Percentiles rank a stretch among this genome's conserved stretches.
Evolutionary conservation across 805 yeast genomes (phyloP).

Genomic region (Brettanomyces sp.): DNA sequence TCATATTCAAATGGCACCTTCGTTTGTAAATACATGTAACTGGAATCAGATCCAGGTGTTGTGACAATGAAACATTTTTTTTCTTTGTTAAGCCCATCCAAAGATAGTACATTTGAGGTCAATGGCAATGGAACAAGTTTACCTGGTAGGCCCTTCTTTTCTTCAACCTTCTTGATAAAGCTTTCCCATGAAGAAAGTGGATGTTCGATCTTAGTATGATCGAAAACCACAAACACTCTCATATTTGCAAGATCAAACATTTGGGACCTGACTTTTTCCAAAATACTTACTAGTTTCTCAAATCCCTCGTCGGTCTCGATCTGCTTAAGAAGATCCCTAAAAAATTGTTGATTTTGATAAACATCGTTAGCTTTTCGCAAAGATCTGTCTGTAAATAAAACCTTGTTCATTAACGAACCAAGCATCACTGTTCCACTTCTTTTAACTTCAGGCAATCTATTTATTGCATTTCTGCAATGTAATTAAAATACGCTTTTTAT

Average conservation of each 20-base stretch:
- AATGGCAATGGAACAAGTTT: constrained; percentile 34
- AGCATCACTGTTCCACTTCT: constrained; percentile 59
- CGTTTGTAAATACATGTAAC: constrained; percentile 54
- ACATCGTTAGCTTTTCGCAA: constrained; percentile 58
- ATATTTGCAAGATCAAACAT: constrained; percentile 51
- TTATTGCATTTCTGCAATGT: constrained; percentile 51
- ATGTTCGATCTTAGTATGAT: constrained; percentile 36
- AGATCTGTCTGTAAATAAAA: constrained; percentile 47
- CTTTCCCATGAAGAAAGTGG: constrained; percentile 56
- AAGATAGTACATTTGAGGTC: constrained; percentile 43
- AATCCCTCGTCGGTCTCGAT: constrained; percentile 46
- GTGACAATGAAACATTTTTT: constrained; percentile 53
- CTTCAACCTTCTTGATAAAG: constrained; percentile 19
- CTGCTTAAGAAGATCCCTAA: constrained; percentile 32
- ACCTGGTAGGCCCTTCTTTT: not conserved
- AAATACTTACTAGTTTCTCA: constrained; percentile 34
- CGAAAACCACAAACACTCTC: constrained; percentile 66
- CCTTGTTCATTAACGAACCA: constrained; percentile 41
- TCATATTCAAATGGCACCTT: constrained; percentile 46
- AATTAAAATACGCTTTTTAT: constrained; percentile 59
- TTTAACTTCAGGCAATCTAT: constrained; percentile 51
- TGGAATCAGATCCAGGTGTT: constrained; percentile 79
- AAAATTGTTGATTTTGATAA: constrained; percentile 51
- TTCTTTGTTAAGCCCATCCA: constrained; percentile 43
- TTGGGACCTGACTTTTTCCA: constrained; percentile 41